Base-by-base conservation (phyloP, 2,329 filamentous ascomycete genomes). In the Neoscytalidium dimidiatum region DNA sequence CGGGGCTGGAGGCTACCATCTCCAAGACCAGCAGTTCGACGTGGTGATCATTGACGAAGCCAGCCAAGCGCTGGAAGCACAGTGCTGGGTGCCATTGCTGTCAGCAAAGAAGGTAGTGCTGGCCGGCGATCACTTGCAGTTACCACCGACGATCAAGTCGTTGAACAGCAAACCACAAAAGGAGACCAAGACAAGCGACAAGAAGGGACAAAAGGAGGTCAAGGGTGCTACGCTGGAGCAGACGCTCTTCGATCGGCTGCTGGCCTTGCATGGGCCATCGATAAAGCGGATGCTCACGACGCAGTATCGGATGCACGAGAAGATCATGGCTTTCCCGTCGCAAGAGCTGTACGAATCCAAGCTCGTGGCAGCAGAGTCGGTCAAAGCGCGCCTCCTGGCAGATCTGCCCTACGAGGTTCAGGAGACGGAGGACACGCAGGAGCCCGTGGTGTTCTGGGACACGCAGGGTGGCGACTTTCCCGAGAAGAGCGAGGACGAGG, bases 241-340 rank as follows among this genome's bases (percentile, higher is more conserved):
- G n/a, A 98, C 95, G 0, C 83, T 99, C 31, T 99, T 99, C 76
- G 94, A 98, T 76, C 86, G 95, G 29, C 83, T 99, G 46, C 83
- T 99, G 49, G 84, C 85, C 4, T 82, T 97, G 17, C 92, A 99
- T 74, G 95, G 95, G 0, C 80, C 88, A 1, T 83, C 82, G 4
- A 93, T 99, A 80, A 98, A 98, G 81, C 85, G 91, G 60, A 97
- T 98, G 92, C 86, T 99, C 26, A 98, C 92, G 3, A 96, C 91
- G 4, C 95, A 99, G 79, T 99, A 99, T 77, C 92, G 95, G 41
- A 99, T 99, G 95, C 93, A 99, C 75, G 90, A 96, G 73, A 88
- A 84, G 62, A 98, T 99, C 71, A 98, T 98, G 94, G 85, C 88
- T 6, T 99, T 97, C 72, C 94, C 95, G 0, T 97, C 94, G 0